A percentile compares a stretch with the other conserved stretches of the same genome.
phyloP scores from a whole-genome alignment of 306 rosid genomes.

The Castanopsis chinensis region DNA sequence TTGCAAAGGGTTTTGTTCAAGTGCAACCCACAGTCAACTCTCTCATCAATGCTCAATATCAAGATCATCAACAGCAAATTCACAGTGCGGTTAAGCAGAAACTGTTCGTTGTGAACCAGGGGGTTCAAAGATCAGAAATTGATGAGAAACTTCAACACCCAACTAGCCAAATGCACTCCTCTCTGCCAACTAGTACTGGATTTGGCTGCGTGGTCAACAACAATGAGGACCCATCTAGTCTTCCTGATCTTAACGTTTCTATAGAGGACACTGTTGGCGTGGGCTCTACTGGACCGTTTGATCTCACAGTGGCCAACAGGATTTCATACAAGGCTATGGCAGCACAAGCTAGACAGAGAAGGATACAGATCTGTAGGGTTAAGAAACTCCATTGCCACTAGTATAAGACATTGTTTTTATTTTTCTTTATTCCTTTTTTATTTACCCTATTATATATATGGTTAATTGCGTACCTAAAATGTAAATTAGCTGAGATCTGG shows the following conservation, averaged over 20 bases:
- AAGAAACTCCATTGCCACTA: slow-evolving; percentile 31
- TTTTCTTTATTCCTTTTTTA: background rate
- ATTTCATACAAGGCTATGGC: slow-evolving; percentile 26
- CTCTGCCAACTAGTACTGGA: slow-evolving; percentile 1
- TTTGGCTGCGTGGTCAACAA: background rate
- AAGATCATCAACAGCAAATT: background rate
- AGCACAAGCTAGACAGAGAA: slow-evolving; percentile 46
- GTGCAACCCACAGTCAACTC: background rate
- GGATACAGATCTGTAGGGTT: slow-evolving; percentile 43
- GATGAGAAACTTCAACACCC: slow-evolving; percentile 5
- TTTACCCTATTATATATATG: background rate
- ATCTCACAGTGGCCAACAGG: slow-evolving; percentile 13
- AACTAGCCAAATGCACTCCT: slow-evolving; percentile 8
- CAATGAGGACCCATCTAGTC: slow-evolving; percentile 16
- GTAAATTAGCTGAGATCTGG: background rate
- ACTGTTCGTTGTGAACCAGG: slow-evolving; percentile 13
- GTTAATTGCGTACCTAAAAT: background rate
- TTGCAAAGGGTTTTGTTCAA: background rate
- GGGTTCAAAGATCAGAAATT: slow-evolving; percentile 10
- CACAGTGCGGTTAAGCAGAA: background rate
- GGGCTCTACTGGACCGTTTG: slow-evolving; percentile 25
- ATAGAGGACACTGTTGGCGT: background rate
- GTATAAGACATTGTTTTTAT: background rate
- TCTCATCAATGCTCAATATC: background rate
- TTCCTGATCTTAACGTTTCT: slow-evolving; percentile 51